Conservation (phyloP, 2,329 filamentous ascomycete genomes). For the Dichotomopilus funicola region DNA sequence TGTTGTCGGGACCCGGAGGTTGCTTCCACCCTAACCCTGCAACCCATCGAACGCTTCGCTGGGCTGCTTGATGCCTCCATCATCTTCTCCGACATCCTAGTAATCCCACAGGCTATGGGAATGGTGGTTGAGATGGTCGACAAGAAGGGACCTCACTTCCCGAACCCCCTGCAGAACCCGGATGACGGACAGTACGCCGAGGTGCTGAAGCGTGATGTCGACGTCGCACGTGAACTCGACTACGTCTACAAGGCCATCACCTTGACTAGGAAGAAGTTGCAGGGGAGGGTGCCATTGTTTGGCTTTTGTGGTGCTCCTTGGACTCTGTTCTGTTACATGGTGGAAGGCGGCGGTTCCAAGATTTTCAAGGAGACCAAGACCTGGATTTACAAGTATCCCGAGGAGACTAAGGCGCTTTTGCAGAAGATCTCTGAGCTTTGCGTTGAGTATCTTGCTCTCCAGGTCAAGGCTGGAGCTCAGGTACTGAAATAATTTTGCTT, state of each 20-base stretch:
- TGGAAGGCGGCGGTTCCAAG: slow-evolving; percentile 94
- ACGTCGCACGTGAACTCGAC: slow-evolving; percentile 75
- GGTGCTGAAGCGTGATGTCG: slow-evolving; percentile 70
- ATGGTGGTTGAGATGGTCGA: slow-evolving; percentile 99
- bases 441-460: slow-evolving; percentile 86
- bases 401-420: slow-evolving; percentile 72
- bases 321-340: slow-evolving; percentile 98
- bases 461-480: slow-evolving; percentile 90
- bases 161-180: slow-evolving; percentile 71
- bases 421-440: slow-evolving; percentile 92
- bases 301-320: slow-evolving; percentile 96
- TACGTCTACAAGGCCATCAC: slow-evolving; percentile 97
- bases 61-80: slow-evolving; percentile 94
- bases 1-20: slow-evolving; percentile 93
- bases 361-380: slow-evolving; percentile 91
- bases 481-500: slow-evolving; percentile 35
- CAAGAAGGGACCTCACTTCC: slow-evolving; percentile 94
- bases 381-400: slow-evolving; percentile 87
- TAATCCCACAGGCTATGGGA: slow-evolving; percentile 95
- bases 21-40: slow-evolving; percentile 85
- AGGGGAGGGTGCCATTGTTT: slow-evolving; percentile 83
- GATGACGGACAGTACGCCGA: slow-evolving; percentile 75
- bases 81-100: slow-evolving; percentile 97
- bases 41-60: slow-evolving; percentile 85
- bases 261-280: slow-evolving; percentile 78